Percentiles rank a stretch among this genome's conserved stretches.
Conservation (phyloP, 805 yeast genomes). For the Candida succiphila region DNA sequence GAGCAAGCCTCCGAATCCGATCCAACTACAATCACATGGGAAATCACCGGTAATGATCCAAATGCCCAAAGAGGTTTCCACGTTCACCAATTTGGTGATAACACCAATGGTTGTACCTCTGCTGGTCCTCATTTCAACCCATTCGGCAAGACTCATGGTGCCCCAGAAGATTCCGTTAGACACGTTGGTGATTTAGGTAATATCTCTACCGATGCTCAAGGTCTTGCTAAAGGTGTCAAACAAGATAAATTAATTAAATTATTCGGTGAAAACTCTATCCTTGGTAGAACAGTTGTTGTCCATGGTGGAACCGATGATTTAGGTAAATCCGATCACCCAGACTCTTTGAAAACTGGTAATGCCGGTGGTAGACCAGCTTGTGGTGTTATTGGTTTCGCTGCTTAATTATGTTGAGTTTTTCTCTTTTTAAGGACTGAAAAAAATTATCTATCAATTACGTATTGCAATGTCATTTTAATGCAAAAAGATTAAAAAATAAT, state of each 20-base stretch:
- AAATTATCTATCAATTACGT: background rate
- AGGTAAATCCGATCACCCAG: conserved; percentile 89
- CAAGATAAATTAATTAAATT: conserved; percentile 71
- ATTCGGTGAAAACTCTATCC: conserved; percentile 75
- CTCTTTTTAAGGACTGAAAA: background rate
- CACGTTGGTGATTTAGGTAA: conserved; percentile 98
- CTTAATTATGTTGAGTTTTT: conserved; percentile 18
- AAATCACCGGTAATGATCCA: conserved; percentile 81
- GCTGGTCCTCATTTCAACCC: conserved; percentile 99
- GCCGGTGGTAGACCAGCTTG: conserved; percentile 99
- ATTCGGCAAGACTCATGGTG: conserved; percentile 81
- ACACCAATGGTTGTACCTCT: conserved; percentile 97
- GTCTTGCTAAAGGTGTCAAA: conserved; percentile 86
- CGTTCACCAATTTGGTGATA: conserved; percentile 96
- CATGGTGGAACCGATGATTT: conserved; percentile 91
- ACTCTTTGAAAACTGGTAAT: conserved; percentile 90
- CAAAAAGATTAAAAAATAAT: background rate
- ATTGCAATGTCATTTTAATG: background rate
- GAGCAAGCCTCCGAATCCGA: conserved; percentile 73
- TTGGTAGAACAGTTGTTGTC: conserved; percentile 93
- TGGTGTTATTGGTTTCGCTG: conserved; percentile 85
- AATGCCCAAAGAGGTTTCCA: conserved; percentile 95
- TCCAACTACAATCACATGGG: conserved; percentile 83
- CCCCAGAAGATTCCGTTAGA: conserved; percentile 71
- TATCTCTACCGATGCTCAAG: conserved; percentile 75